These are phyloP conservation scores for Pestalotiopsis fici DNA, from an alignment of 2,329 filamentous ascomycete species.

Conservation along the genomic window DNA sequence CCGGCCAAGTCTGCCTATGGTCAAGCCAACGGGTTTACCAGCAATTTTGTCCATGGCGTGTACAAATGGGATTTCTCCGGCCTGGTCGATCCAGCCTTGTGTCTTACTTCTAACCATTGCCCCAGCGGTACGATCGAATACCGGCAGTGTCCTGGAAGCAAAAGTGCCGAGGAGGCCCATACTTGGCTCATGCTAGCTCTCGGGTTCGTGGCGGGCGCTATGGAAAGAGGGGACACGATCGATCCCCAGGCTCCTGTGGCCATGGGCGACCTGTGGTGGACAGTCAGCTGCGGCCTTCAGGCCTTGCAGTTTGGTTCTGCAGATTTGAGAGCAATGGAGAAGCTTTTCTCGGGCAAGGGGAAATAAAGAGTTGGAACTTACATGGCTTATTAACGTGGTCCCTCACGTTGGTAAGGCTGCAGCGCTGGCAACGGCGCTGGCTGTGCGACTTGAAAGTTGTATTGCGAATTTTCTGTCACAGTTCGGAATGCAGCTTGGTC, in stretches of 20 bases:
- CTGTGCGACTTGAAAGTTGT: too few species aligned
- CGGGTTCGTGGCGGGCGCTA: constrained; percentile 77
- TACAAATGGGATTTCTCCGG: constrained; percentile 41
- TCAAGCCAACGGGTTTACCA: constrained; percentile 26
- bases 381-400: neutral
- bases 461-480: too few species aligned
- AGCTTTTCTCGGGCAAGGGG: constrained; percentile 1
- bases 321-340: neutral
- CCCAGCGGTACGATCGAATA: constrained; percentile 36
- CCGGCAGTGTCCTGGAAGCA: constrained; percentile 35
- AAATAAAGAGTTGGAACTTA: neutral
- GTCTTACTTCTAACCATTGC: neutral
- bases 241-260: neutral
- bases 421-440: too few species aligned
- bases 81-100: constrained; percentile 17
- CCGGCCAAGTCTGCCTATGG: constrained; percentile 30
- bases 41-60: constrained; percentile 36
- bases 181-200: constrained; percentile 31
- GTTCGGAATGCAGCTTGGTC: too few species aligned
- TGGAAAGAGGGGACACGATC: constrained; percentile 91
- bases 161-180: constrained; percentile 27
- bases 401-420: too few species aligned
- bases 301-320: neutral
- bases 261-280: constrained; percentile 8
- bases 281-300: neutral